Base-by-base conservation (phyloP, 129 eudicot species). In the Helianthus tuberosus region DNA sequence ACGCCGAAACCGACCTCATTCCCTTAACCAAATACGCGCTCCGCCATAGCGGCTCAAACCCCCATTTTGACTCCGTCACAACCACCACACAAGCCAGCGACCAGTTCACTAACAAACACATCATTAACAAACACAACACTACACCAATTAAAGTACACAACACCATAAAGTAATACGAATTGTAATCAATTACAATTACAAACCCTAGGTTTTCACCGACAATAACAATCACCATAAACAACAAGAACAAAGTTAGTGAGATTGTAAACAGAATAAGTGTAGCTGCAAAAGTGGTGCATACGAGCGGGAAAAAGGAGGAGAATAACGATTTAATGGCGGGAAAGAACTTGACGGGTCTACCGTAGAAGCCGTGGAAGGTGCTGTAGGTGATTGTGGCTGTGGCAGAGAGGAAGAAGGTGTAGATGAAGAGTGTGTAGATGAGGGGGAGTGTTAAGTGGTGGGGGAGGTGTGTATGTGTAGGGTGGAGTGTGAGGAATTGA, bases 331-430 rank as follows among this genome's bases (percentile, higher is more conserved):
- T 80, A 4, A 93, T 44, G 8, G 96, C 84, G 66, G 97, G 72
- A 6, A 62, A 50, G 25, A 93, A 53, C 16, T 77, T 75, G 38
- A 93, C 96, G 25, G 97, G 98, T 63, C 89, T 71, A 5, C 91
- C 89, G 53, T 88, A 78, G 76, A 86, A 90, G 5, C 86, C 97
- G 36, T 86, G 93, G 84, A 20, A 79, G 11, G 89, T 79, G 86
- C 88, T 86, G 82, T 80, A 82, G 70, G 96, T 88, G 84, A 93
- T 77, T 11, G 96, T 75, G 13, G 84, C 80, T 11, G 71, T 11
- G 39, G 97, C 96, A 17, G 39, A 72, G 13, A 90, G 47, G 71
- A 80, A 80, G 78, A 86, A 57, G 62, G 85, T 10, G 11, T 66
- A 62, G 20, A 74, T 16, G 11, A 81, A 75, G n/a, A 85, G 54